Conservation (phyloP, 2,329 filamentous ascomycete species). For the Phialophora chinensis region DNA sequence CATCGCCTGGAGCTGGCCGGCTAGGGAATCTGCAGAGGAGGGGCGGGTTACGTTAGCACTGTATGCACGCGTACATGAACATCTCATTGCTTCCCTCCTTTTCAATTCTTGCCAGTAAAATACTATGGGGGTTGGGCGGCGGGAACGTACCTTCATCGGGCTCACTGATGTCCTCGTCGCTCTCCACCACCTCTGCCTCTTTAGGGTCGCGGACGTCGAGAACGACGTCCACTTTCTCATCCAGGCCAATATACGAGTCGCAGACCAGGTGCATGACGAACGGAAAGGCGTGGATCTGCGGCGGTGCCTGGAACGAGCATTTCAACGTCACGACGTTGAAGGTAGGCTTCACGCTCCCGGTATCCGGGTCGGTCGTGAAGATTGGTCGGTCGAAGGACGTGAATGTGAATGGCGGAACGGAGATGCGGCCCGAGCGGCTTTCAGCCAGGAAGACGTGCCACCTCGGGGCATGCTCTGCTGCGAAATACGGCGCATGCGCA, state of each 20-base stretch:
- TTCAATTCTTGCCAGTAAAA: not conserved
- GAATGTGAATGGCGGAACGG: conserved; percentile 96
- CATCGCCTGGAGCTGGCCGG: conserved; percentile 86
- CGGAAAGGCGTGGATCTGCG: conserved; percentile 88
- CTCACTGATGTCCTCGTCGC: conserved; percentile 91
- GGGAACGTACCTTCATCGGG: conserved; percentile 85
- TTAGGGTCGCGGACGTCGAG: conserved; percentile 86
- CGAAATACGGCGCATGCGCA: conserved; percentile 85
- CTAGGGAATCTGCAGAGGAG: conserved; percentile 72
- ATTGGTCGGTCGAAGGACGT: conserved; percentile 88
- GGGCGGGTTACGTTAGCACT: not conserved
- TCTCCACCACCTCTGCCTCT: conserved; percentile 76
- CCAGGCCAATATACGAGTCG: conserved; percentile 93
- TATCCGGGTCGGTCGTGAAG: conserved; percentile 62
- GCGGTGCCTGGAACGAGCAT: conserved; percentile 94
- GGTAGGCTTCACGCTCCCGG: conserved; percentile 74
- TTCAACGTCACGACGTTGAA: conserved; percentile 96
- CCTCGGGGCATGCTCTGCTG: conserved; percentile 83
- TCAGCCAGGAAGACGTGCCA: conserved; percentile 97
- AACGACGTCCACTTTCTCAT: conserved; percentile 88
- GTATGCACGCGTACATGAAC: no score
- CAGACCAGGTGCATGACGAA: conserved; percentile 94
- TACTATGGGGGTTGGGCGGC: not conserved
- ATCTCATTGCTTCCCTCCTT: no score
- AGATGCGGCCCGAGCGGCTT: conserved; percentile 92